Evolutionary conservation across 495 filamentous ascomycete genomes (phyloP), one percentile per base, ranked within the genome.

Genomic region (Tetracladium setigerum): DNA sequence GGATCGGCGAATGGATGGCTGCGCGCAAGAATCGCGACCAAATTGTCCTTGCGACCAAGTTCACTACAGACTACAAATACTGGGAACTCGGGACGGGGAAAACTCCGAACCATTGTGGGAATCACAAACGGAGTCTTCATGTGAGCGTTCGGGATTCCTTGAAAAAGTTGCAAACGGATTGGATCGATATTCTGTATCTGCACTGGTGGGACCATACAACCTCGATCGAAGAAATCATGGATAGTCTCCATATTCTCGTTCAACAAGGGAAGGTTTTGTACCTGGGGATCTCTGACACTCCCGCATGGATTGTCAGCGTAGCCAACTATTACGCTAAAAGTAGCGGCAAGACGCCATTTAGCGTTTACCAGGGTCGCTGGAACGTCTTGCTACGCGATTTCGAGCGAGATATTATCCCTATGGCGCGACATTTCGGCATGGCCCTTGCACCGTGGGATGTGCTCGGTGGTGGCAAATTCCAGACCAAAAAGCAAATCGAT

Each of bases 1-100:
- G 76, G 75, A 54, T 88, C 16, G 84, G 84, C 19, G 82, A 84
- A 52, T 86, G 82, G 82, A 72, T 86, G 66, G 55, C 67, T 5
- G 32, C 57, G n/a, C 64, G 70, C 12, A 59, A 62, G 1, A 69
- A 67, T 24, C 68, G 81, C 0, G 79, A 84, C 46, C 61, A 79
- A 47, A 72, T 85, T 39, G 79, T 87, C 33, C 54, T 85, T 32
- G 79, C 81, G 0, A 84, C 82, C 12, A 84, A 84, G 61, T 81
- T 68, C 60, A 77, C 76, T 1, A 66, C 65, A 2, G 61, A 62
- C 30, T 70, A 63, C 55, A 53, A 54, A 24, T 42, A 31, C 27
- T 27, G 16, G 2, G 54, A 47, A 0, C 31, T 59, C 22, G 68
- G 65, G 14, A 66, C 69, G 38, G 58, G 16, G 11, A 49, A 44